Evolutionary conservation across 306 rosid species (phyloP).

Genomic region (Senna tora): DNA sequence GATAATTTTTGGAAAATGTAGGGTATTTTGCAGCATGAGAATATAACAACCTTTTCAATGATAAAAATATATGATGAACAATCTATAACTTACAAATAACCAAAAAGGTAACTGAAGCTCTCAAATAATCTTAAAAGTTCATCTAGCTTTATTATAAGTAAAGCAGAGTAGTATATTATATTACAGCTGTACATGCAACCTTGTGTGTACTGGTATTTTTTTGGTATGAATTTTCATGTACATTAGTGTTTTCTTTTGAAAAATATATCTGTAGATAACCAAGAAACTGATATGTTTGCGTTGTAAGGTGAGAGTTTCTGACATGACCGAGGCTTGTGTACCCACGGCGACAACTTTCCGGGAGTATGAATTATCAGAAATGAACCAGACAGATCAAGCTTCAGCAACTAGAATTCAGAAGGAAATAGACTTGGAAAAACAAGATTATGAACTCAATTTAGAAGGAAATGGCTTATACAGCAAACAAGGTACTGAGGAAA

Average conservation of each 20-base stretch:
- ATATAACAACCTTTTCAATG: no score
- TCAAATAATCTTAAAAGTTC: no score
- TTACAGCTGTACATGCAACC: no score
- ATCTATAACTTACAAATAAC: no score
- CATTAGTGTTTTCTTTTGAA: conserved; percentile 4
- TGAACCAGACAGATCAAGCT: conserved; percentile 51
- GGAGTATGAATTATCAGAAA: conserved; percentile 43
- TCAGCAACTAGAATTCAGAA: conserved; percentile 37
- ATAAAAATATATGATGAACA: no score
- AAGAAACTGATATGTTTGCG: conserved; percentile 39
- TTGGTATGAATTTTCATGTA: background rate
- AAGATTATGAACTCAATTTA: conserved; percentile 43
- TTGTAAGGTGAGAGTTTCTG: conserved; percentile 74
- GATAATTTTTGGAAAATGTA: no score
- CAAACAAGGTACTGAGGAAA: conserved; percentile 51
- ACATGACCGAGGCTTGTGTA: conserved; percentile 47
- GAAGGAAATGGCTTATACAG: conserved; percentile 62
- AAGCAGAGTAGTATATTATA: no score
- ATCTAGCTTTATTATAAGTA: no score
- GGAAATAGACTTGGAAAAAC: conserved; percentile 46
- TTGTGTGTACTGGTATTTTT: no score
- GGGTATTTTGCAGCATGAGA: no score
- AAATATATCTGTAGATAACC: conserved; percentile 25
- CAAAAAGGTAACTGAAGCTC: no score
- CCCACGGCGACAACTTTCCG: conserved; percentile 39